These are phyloP conservation scores for Pleodorina starrii DNA, from an alignment of 139 green algal species.

Conservation along the genomic window DNA sequence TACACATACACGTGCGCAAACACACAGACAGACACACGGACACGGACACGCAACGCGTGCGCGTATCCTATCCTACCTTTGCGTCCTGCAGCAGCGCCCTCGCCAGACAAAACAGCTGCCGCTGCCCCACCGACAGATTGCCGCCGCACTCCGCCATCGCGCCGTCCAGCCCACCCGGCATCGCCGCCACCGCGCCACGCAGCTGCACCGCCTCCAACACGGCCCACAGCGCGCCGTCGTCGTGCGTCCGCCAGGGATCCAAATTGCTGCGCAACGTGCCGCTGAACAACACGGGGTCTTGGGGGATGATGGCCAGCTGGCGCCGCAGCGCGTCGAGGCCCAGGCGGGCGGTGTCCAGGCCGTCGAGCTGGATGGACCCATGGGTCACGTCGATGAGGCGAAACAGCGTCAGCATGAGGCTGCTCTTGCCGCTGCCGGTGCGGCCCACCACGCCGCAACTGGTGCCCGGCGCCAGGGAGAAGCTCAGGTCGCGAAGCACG, in stretches of 20 bases:
- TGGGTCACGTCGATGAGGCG: constrained; percentile 81
- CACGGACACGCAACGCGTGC: no score
- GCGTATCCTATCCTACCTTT: background rate
- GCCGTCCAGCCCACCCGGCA: constrained; percentile 66
- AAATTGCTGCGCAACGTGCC: constrained; percentile 87
- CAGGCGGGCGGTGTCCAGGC: constrained; percentile 76
- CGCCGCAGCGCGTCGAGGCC: constrained; percentile 81
- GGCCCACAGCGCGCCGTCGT: constrained; percentile 78
- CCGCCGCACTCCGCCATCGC: constrained; percentile 77
- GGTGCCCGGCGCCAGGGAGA: constrained; percentile 66
- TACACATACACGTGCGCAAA: no score
- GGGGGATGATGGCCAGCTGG: constrained; percentile 89
- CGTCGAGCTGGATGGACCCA: constrained; percentile 83
- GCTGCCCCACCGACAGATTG: constrained; percentile 75
- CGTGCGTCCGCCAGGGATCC: constrained; percentile 79
- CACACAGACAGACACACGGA: no score
- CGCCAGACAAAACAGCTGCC: constrained; percentile 90
- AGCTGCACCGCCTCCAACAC: constrained; percentile 80
- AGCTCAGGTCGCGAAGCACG: constrained; percentile 80
- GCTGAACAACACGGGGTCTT: constrained; percentile 87
- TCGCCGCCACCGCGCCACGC: constrained; percentile 49
- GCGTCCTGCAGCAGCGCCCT: constrained; percentile 79
- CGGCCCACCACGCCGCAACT: constrained; percentile 83
- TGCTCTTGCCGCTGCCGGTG: constrained; percentile 86
- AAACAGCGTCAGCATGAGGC: constrained; percentile 89